A percentile compares a stretch with the other conserved stretches of the same genome.
These are phyloP conservation scores for Solanum phureja DNA, from an alignment of 257 asterid genomes.

Conservation along the genomic window DNA sequence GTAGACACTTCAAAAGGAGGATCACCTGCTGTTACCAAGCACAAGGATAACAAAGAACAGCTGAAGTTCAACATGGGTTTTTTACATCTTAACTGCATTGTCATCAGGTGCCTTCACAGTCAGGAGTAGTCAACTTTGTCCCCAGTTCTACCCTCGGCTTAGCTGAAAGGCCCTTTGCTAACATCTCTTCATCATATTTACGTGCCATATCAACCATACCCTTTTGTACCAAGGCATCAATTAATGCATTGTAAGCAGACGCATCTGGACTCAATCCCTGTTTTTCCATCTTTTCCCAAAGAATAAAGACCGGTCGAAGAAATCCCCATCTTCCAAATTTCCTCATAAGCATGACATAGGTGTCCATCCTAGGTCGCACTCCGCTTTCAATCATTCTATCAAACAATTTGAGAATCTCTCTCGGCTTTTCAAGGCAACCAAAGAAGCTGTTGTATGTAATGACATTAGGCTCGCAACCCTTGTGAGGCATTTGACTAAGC, in stretches of 20 bases:
- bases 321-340: slow-evolving; percentile 97
- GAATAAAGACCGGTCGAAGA: slow-evolving; percentile 58
- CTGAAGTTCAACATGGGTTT: background rate
- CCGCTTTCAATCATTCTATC: slow-evolving; percentile 76
- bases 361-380: slow-evolving; percentile 64
- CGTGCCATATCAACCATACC: slow-evolving; percentile 77
- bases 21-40: background rate
- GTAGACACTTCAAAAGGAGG: background rate
- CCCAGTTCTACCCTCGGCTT: slow-evolving; percentile 63
- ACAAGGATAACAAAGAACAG: background rate
- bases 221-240: slow-evolving; percentile 77
- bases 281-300: slow-evolving; percentile 72
- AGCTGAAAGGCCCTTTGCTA: slow-evolving; percentile 72
- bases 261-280: slow-evolving; percentile 81
- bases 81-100: background rate
- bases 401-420: slow-evolving; percentile 55
- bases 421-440: slow-evolving; percentile 64
- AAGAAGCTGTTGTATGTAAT: slow-evolving; percentile 68
- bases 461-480: slow-evolving; percentile 58
- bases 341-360: slow-evolving; percentile 86
- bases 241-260: slow-evolving; percentile 73
- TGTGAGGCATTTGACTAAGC: slow-evolving; percentile 48
- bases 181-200: slow-evolving; percentile 76
- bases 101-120: slow-evolving; percentile 16
- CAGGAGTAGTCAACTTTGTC: slow-evolving; percentile 16